These are phyloP conservation scores for Oryza officinalis DNA, from an alignment of 176 grass and related monocot genomes.

Conservation along the genomic window DNA sequence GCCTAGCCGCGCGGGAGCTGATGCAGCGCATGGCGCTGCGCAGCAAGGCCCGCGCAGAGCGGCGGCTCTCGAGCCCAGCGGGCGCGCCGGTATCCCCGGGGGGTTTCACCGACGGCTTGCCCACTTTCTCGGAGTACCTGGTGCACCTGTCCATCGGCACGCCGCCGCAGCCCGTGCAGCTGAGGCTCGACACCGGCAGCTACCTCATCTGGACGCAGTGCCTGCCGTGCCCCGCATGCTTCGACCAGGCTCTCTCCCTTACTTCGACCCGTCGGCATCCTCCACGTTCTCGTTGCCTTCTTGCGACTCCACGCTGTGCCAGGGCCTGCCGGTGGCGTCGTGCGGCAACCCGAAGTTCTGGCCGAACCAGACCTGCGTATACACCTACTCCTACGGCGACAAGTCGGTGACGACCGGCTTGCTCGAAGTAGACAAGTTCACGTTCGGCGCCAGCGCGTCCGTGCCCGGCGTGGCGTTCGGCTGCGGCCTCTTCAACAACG, in stretches of 20 bases:
- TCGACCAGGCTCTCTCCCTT: slow-evolving; percentile 17
- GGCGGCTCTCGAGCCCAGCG: neutral
- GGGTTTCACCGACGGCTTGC: neutral
- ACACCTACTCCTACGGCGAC: slow-evolving; percentile 28
- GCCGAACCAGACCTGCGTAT: slow-evolving; percentile 25
- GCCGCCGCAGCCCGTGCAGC: slow-evolving; percentile 48
- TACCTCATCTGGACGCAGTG: slow-evolving; percentile 60
- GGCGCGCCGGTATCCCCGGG: neutral
- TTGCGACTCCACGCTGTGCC: slow-evolving; percentile 23
- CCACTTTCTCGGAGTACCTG: slow-evolving; percentile 37
- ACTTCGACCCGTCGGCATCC: slow-evolving; percentile 19
- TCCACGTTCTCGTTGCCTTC: slow-evolving; percentile 27
- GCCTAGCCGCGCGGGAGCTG: slow-evolving; percentile 29
- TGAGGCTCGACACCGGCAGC: slow-evolving; percentile 57
- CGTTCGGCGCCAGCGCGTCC: slow-evolving; percentile 5
- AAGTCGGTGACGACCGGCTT: slow-evolving; percentile 23
- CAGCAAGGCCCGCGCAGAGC: slow-evolving; percentile 31
- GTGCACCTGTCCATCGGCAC: slow-evolving; percentile 43
- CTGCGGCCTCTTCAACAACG: slow-evolving; percentile 34
- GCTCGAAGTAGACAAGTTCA: slow-evolving; percentile 41
- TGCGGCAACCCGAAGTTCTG: neutral
- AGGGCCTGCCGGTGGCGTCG: neutral
- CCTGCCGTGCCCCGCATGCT: slow-evolving; percentile 18
- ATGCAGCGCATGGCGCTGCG: slow-evolving; percentile 36
- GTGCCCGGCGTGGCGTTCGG: slow-evolving; percentile 39